Evolutionary conservation across 345 rosid species (phyloP).

Genomic region (Hypericum perforatum): DNA sequence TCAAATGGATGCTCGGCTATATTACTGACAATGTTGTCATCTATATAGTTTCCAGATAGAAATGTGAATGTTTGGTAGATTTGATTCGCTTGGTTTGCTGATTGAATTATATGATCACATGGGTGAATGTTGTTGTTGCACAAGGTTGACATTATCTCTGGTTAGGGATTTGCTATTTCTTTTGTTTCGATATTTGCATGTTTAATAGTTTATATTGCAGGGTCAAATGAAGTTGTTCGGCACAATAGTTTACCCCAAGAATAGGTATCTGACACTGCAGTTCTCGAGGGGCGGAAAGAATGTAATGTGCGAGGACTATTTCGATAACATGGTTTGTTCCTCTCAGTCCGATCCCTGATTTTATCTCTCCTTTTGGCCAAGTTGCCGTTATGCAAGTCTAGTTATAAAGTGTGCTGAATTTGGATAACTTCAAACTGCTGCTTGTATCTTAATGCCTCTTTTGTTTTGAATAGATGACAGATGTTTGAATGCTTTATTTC

Average conservation of each 20-base stretch:
- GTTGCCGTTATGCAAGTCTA: conserved; percentile 4
- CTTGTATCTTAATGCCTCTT: not conserved
- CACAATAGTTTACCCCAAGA: conserved; percentile 56
- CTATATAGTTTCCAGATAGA: too few relatives aligned
- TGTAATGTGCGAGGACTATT: conserved; percentile 60
- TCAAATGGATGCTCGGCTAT: not conserved
- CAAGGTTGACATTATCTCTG: too few relatives aligned
- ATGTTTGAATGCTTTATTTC: conserved; percentile 5
- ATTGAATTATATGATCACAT: too few relatives aligned
- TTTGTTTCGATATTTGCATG: too few relatives aligned
- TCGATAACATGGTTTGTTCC: conserved; percentile 47
- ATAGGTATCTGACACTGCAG: conserved; percentile 48
- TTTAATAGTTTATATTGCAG: conserved; percentile 19
- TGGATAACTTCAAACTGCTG: not conserved
- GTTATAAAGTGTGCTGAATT: not conserved
- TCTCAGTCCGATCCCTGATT: not conserved
- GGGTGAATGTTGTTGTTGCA: too few relatives aligned
- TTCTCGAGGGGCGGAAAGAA: conserved; percentile 81
- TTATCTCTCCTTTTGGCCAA: not conserved
- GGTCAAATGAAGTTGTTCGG: conserved; percentile 93
- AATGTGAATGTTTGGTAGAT: too few relatives aligned
- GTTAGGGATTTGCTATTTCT: too few relatives aligned
- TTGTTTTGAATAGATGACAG: not conserved
- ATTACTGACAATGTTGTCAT: too few relatives aligned
- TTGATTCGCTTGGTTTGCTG: too few relatives aligned